Conservation (phyloP, 2,329 filamentous ascomycete genomes). For the Alternaria sp. region DNA sequence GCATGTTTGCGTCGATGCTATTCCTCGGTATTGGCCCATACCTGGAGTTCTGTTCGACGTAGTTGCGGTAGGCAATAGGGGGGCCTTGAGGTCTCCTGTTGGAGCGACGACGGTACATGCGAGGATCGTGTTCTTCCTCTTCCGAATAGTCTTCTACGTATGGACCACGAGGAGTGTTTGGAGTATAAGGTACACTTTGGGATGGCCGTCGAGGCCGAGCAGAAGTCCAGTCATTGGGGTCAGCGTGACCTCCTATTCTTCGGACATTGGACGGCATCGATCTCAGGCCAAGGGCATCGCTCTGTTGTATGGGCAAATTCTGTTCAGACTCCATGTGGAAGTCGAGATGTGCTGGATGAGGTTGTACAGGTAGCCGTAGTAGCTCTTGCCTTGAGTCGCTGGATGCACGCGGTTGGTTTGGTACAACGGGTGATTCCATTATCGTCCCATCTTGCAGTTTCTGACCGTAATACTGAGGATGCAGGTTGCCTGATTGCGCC, state of each 20-base stretch:
- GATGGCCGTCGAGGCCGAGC: slow-evolving; percentile 22
- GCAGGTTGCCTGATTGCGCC: slow-evolving; percentile 30
- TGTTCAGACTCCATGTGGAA: slow-evolving; percentile 24
- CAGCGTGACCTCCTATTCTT: slow-evolving; percentile 24
- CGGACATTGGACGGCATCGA: slow-evolving; percentile 18
- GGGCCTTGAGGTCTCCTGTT: slow-evolving; percentile 34
- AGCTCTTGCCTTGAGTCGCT: slow-evolving; percentile 41
- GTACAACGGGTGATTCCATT: slow-evolving; percentile 35
- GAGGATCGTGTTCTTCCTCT: slow-evolving; percentile 39
- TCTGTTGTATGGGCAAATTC: slow-evolving; percentile 17
- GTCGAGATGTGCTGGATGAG: slow-evolving; percentile 38
- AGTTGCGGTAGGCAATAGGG: slow-evolving; percentile 37
- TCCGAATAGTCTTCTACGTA: slow-evolving; percentile 44
- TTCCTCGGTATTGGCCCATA: slow-evolving; percentile 27
- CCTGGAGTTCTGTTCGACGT: slow-evolving; percentile 20
- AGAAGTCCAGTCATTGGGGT: slow-evolving; percentile 19
- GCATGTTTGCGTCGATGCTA: slow-evolving; percentile 25
- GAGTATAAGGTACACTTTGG: slow-evolving; percentile 18
- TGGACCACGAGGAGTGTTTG: slow-evolving; percentile 19
- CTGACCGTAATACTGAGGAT: slow-evolving; percentile 44
- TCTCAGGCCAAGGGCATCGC: slow-evolving; percentile 18
- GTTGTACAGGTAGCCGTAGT: slow-evolving; percentile 41
- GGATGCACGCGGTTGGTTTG: slow-evolving; percentile 25
- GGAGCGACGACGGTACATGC: slow-evolving; percentile 37
- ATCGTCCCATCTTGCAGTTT: slow-evolving; percentile 41